A percentile compares a stretch with the other conserved stretches of the same genome.
Conservation (phyloP, 345 rosid species). For the Nephelium lappaceum region DNA sequence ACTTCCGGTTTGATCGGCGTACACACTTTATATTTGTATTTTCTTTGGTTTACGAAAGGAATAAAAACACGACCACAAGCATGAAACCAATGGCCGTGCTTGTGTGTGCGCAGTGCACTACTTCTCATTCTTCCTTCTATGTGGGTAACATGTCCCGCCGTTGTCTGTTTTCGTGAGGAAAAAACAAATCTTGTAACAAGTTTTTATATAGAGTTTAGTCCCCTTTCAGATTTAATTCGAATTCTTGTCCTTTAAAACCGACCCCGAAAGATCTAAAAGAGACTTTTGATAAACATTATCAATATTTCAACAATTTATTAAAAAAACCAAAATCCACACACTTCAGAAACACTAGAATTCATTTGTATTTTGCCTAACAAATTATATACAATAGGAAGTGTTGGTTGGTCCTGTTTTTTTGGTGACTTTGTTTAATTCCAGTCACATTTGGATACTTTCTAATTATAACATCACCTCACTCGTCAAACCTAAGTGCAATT, state of each 20-base stretch:
- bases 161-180: neutral
- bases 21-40: neutral
- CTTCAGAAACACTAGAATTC: too few species aligned
- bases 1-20: slow-evolving; percentile 7
- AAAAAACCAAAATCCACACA: too few species aligned
- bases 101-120: neutral
- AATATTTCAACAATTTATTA: too few species aligned
- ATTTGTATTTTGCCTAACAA: too few species aligned
- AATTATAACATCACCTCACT: too few species aligned
- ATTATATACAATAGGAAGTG: too few species aligned
- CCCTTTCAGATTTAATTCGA: neutral
- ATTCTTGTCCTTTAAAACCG: neutral
- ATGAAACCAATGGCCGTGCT: neutral
- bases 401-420: too few species aligned
- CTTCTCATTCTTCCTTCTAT: neutral
- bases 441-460: too few species aligned
- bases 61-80: neutral
- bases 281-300: too few species aligned
- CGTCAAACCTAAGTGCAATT: too few species aligned
- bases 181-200: neutral
- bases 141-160: slow-evolving; percentile 1
- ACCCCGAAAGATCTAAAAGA: neutral
- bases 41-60: neutral
- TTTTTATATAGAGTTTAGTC: neutral
- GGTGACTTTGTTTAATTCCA: too few species aligned